These are phyloP conservation scores for Saccharomyces uvarum DNA, from an alignment of 1,139 yeast genomes.

Conservation along the genomic window DNA sequence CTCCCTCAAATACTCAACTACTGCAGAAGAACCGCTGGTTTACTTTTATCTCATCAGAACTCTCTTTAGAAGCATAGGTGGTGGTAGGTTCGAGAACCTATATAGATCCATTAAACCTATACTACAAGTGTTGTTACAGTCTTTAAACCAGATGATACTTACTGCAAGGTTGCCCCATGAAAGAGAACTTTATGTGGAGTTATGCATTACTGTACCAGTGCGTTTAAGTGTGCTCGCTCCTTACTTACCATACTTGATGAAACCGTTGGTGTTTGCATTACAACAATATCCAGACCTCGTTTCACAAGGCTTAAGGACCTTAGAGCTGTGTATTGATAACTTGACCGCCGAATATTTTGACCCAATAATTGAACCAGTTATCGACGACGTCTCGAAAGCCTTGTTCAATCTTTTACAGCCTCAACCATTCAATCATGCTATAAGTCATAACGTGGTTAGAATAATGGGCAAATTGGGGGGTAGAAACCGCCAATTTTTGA, in stretches of 20 bases:
- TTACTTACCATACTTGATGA: constrained; percentile 76
- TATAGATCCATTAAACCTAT: constrained; percentile 91
- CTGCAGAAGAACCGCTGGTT: constrained; percentile 86
- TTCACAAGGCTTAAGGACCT: constrained; percentile 85
- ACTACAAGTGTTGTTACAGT: constrained; percentile 75
- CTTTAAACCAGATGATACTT: constrained; percentile 71
- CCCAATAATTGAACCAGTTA: constrained; percentile 92
- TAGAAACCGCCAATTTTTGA: constrained; percentile 76
- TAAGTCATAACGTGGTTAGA: constrained; percentile 88
- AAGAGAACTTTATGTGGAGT: constrained; percentile 85
- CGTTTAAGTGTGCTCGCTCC: constrained; percentile 89
- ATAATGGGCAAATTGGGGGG: constrained; percentile 95
- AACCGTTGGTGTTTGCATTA: constrained; percentile 84
- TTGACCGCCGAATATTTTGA: constrained; percentile 94
- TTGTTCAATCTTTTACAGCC: constrained; percentile 89
- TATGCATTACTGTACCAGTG: constrained; percentile 93
- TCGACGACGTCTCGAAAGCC: constrained; percentile 88
- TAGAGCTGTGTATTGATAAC: constrained; percentile 95
- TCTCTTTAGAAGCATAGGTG: constrained; percentile 87
- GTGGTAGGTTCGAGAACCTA: constrained; percentile 86
- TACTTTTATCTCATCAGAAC: constrained; percentile 85
- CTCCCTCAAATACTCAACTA: constrained; percentile 71
- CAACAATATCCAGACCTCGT: constrained; percentile 88
- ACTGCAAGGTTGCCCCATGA: constrained; percentile 86
- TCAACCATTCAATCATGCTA: constrained; percentile 81